Evolutionary conservation across 768 basidiomycete species (phyloP).

Genomic region (Piloderma croceum): DNA sequence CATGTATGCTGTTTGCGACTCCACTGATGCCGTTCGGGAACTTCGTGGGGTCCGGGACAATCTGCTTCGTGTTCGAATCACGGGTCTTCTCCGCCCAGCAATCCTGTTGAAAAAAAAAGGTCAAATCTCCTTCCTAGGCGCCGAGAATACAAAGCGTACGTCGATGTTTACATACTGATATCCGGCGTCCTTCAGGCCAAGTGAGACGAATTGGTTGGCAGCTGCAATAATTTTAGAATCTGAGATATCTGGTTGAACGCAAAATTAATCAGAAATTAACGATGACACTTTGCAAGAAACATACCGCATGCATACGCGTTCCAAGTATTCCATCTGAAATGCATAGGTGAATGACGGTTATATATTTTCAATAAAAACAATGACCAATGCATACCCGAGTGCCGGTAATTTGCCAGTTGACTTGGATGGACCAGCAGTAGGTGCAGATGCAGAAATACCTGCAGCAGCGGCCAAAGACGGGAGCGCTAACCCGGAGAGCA

Average conservation of each 20-base stretch:
- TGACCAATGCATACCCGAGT: conserved; percentile 35
- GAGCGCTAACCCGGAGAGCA: too few relatives aligned
- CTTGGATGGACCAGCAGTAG: conserved; percentile 36
- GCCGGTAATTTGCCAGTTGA: conserved; percentile 41
- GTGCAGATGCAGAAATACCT: conserved; percentile 29
- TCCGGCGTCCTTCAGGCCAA: conserved; percentile 43
- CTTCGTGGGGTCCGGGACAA: conserved; percentile 45
- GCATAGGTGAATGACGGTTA: conserved; percentile 1
- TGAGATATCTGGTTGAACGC: conserved; percentile 40
- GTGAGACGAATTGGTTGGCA: conserved; percentile 40
- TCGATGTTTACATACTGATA: conserved; percentile 51
- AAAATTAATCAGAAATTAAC: conserved; percentile 1
- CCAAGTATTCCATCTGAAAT: conserved; percentile 46
- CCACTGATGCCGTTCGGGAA: conserved; percentile 48
- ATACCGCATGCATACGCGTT: conserved; percentile 43
- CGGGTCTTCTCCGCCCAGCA: conserved; percentile 42
- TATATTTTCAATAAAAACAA: neutral
- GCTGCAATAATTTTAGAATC: conserved; percentile 41
- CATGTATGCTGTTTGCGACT: conserved; percentile 40
- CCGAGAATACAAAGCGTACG: too few relatives aligned
- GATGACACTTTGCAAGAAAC: neutral
- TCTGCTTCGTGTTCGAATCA: conserved; percentile 34
- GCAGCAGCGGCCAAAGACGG: too few relatives aligned
- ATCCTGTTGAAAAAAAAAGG: conserved; percentile 33
- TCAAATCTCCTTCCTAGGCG: too few relatives aligned